phyloP scores from a whole-genome alignment of 768 basidiomycete genomes.

The Boletus bicolor region DNA sequence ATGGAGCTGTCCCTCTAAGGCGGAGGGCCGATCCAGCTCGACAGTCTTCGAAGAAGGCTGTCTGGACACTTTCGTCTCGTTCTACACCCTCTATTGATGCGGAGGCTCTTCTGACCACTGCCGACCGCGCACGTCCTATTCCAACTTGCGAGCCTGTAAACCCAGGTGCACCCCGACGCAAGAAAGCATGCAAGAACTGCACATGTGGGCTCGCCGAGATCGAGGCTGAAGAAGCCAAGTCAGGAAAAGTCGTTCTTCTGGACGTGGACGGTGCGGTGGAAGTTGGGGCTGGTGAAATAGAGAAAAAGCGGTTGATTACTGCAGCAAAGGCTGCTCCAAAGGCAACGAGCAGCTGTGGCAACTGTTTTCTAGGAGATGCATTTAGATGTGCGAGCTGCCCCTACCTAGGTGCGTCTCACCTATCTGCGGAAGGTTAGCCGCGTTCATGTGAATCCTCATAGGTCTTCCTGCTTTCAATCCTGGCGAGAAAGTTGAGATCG shows the following conservation, averaged over 20 bases:
- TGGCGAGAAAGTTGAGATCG: slow-evolving; percentile 94
- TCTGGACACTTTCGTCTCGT: slow-evolving; percentile 79
- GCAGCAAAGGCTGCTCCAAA: slow-evolving; percentile 75
- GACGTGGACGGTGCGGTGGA: slow-evolving; percentile 59
- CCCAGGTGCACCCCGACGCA: slow-evolving; percentile 55
- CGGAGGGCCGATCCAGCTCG: slow-evolving; percentile 52
- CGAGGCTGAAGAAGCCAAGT: slow-evolving; percentile 74
- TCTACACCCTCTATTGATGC: slow-evolving; percentile 76
- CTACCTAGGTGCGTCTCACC: slow-evolving; percentile 75
- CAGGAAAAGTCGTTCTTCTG: slow-evolving; percentile 62
- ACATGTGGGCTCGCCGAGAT: slow-evolving; percentile 94
- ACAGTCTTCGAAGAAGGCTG: slow-evolving; percentile 77
- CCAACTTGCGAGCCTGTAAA: slow-evolving; percentile 70
- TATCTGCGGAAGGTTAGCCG: slow-evolving; percentile 4
- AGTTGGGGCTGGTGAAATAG: slow-evolving; percentile 52
- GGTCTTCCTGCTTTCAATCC: slow-evolving; percentile 98
- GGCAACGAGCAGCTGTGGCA: slow-evolving; percentile 96
- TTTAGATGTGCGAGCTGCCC: slow-evolving; percentile 97
- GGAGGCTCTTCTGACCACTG: slow-evolving; percentile 77
- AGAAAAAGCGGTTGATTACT: slow-evolving; percentile 60
- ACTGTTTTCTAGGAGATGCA: slow-evolving; percentile 96
- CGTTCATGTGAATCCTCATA: slow-evolving; percentile 32
- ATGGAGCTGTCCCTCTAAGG: slow-evolving; percentile 44
- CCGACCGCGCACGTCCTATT: slow-evolving; percentile 75
- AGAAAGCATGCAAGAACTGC: slow-evolving; percentile 95